phyloP scores from a whole-genome alignment of 1,139 yeast genomes.

The Geotrichum cucujoidarum region DNA sequence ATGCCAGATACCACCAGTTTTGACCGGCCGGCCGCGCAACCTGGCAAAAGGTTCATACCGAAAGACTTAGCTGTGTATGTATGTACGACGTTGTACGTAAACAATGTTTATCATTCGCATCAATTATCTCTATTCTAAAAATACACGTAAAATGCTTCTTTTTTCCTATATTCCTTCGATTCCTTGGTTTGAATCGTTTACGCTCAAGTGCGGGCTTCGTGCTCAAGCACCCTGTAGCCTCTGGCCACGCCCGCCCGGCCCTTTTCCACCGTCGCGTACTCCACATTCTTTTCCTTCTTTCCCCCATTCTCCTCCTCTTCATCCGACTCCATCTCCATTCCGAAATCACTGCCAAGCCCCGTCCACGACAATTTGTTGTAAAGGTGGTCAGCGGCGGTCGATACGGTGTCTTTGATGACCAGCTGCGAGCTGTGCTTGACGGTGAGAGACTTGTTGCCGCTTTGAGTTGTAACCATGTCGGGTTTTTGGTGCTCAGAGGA shows the following conservation, averaged over 20 bases:
- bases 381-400: constrained; percentile 78
- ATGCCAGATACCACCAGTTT: no score
- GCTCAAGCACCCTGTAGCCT: constrained; percentile 51
- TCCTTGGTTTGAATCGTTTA: no score
- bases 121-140: neutral
- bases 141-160: neutral
- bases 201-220: constrained; percentile 13
- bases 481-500: constrained; percentile 21
- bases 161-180: no score
- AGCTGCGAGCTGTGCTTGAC: constrained; percentile 57
- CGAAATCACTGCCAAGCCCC: constrained; percentile 84
- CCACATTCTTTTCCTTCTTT: constrained; percentile 41
- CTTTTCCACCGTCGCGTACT: constrained; percentile 58
- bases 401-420: constrained; percentile 68
- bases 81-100: no score
- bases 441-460: constrained; percentile 28
- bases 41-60: no score
- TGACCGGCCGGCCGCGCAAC: no score
- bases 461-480: constrained; percentile 20
- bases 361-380: constrained; percentile 72
- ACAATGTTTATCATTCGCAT: no score
- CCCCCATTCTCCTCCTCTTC: constrained; percentile 36
- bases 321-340: constrained; percentile 33
- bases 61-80: no score
- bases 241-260: constrained; percentile 88